phyloP scores from a whole-genome alignment of 805 yeast genomes.

The Henningerozyma blattae region DNA sequence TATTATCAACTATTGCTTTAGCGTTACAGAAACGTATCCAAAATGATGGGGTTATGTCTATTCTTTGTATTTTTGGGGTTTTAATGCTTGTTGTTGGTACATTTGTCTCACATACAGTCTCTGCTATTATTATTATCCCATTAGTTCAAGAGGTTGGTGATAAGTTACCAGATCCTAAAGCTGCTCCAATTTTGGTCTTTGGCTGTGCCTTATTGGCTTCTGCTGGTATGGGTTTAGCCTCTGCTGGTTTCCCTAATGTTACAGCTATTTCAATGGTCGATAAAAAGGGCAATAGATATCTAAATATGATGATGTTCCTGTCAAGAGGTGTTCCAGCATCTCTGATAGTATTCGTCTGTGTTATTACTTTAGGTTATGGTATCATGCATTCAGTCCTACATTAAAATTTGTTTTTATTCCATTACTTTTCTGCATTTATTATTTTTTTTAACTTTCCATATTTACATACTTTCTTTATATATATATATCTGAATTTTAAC shows the following conservation, averaged over 20 bases:
- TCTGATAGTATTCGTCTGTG: slow-evolving; percentile 55
- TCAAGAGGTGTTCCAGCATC: slow-evolving; percentile 88
- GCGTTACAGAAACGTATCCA: slow-evolving; percentile 56
- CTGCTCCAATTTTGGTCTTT: slow-evolving; percentile 34
- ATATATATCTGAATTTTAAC: no score
- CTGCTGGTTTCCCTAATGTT: slow-evolving; percentile 97
- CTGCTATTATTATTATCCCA: slow-evolving; percentile 90
- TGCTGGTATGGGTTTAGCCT: slow-evolving; percentile 94
- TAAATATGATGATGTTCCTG: slow-evolving; percentile 71
- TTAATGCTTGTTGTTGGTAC: slow-evolving; percentile 81
- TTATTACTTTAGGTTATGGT: slow-evolving; percentile 71
- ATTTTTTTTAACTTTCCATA: no score
- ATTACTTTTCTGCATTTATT: no score
- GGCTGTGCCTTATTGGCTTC: slow-evolving; percentile 60
- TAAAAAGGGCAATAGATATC: slow-evolving; percentile 78
- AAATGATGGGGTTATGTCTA: slow-evolving; percentile 54
- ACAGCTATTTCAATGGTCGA: slow-evolving; percentile 93
- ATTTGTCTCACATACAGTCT: slow-evolving; percentile 92
- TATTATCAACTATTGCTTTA: slow-evolving; percentile 65
- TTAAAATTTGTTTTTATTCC: no score
- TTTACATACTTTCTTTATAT: no score
- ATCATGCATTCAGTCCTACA: no score
- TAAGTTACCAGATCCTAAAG: slow-evolving; percentile 56
- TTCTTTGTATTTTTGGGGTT: slow-evolving; percentile 71
- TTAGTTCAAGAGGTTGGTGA: slow-evolving; percentile 81